Evolutionary conservation across 345 rosid species (phyloP).

Genomic region (Linum lewisii): DNA sequence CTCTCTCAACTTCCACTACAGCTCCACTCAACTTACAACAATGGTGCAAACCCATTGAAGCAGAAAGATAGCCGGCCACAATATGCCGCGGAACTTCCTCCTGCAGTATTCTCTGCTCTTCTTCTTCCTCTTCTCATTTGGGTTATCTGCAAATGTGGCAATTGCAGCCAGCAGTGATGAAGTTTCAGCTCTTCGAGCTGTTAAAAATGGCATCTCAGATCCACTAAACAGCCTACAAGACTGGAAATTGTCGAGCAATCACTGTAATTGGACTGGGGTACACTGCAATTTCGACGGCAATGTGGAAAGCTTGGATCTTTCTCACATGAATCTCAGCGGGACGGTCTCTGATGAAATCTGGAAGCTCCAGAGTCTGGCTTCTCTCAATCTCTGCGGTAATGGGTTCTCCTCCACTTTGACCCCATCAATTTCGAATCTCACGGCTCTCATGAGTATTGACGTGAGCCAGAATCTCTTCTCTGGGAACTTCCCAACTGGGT

Average conservation of each 20-base stretch:
- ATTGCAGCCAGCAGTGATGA: conserved; percentile 28
- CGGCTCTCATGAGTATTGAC: too few relatives aligned
- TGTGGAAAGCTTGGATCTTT: conserved; percentile 67
- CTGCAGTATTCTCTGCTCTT: too few relatives aligned
- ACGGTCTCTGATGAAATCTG: conserved; percentile 46
- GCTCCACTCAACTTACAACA: background rate
- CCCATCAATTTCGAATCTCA: too few relatives aligned
- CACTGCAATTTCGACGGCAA: conserved; percentile 52
- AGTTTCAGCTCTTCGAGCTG: conserved; percentile 39
- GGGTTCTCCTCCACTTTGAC: conserved; percentile 25
- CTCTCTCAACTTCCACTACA: background rate
- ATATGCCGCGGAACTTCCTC: conserved; percentile 22
- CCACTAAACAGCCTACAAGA: conserved; percentile 50
- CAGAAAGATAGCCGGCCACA: conserved; percentile 9
- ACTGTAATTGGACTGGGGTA: conserved; percentile 87
- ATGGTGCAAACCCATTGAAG: conserved; percentile 12
- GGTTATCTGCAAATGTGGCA: conserved; percentile 25
- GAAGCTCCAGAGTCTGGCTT: conserved; percentile 37
- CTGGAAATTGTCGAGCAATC: conserved; percentile 49
- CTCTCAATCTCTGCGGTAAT: conserved; percentile 72
- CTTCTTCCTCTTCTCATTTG: conserved; percentile 27
- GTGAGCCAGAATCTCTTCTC: too few relatives aligned
- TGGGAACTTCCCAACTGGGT: too few relatives aligned
- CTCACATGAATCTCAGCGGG: conserved; percentile 73
- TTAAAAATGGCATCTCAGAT: conserved; percentile 52